Percentiles rank a stretch among this genome's conserved stretches.
Evolutionary conservation across 805 yeast species (phyloP).

Genomic region (Ogataea neopini): DNA sequence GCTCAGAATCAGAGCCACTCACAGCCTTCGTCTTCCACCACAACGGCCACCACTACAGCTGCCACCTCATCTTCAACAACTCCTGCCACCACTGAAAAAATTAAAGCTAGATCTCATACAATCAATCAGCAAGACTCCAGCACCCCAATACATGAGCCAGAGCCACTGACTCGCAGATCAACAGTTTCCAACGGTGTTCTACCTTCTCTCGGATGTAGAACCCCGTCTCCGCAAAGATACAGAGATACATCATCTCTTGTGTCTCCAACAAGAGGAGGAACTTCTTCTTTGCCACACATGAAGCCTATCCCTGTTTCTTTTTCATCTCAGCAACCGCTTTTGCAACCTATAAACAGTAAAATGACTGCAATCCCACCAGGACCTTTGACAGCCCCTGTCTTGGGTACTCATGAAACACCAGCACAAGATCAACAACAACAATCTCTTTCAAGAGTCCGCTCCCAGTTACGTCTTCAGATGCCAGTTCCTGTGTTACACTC

Average conservation of each 20-base stretch:
- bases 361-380: constrained; percentile 21
- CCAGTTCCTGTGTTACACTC: constrained; percentile 56
- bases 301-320: constrained; percentile 47
- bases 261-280: constrained; percentile 34
- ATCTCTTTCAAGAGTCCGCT: constrained; percentile 42
- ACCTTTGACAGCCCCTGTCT: constrained; percentile 33
- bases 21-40: too few relatives aligned
- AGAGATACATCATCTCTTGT: constrained; percentile 20
- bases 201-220: constrained; percentile 39
- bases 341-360: constrained; percentile 58
- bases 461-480: constrained; percentile 69
- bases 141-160: constrained; percentile 19
- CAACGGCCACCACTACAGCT: neutral
- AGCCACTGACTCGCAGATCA: constrained; percentile 33
- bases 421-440: constrained; percentile 19
- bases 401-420: constrained; percentile 17
- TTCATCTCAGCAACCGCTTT: constrained; percentile 43
- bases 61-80: neutral
- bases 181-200: constrained; percentile 43
- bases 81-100: neutral
- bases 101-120: constrained; percentile 43
- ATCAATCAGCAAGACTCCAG: constrained; percentile 41
- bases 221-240: constrained; percentile 49
- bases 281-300: constrained; percentile 41
- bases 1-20: neutral